Evolutionary conservation across 2,329 filamentous ascomycete species (phyloP).

Genomic region (Beauveria australis): DNA sequence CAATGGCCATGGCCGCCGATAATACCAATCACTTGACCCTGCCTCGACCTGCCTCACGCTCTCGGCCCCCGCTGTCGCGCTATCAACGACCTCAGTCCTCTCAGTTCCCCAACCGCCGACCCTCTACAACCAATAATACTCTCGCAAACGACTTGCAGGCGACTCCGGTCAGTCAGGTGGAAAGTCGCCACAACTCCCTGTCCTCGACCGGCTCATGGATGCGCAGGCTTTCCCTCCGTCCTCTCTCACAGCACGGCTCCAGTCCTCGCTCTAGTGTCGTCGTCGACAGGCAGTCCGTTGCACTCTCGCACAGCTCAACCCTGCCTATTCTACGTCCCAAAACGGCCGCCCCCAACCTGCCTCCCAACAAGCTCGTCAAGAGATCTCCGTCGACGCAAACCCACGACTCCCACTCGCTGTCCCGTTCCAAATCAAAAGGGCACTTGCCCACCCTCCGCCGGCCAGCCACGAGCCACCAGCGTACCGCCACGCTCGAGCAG

Average conservation of each 20-base stretch:
- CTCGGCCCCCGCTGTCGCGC: slow-evolving; percentile 29
- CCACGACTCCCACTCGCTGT: slow-evolving; percentile 32
- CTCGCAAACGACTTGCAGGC: not conserved
- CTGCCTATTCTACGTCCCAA: slow-evolving; percentile 49
- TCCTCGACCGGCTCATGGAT: slow-evolving; percentile 65
- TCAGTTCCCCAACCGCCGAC: slow-evolving; percentile 22
- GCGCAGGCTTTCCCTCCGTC: slow-evolving; percentile 58
- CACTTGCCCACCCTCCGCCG: slow-evolving; percentile 60
- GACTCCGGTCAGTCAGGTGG: slow-evolving; percentile 16
- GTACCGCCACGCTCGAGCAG: slow-evolving; percentile 61
- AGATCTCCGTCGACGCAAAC: slow-evolving; percentile 51
- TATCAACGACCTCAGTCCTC: slow-evolving; percentile 29
- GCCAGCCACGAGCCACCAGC: slow-evolving; percentile 72
- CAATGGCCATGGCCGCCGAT: not conserved
- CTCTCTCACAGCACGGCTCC: slow-evolving; percentile 55
- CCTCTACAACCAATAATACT: not conserved
- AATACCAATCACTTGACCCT: slow-evolving; percentile 12
- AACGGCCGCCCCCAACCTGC: slow-evolving; percentile 34
- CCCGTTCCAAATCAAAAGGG: slow-evolving; percentile 39
- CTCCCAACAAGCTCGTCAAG: slow-evolving; percentile 73
- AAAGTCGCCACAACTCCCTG: slow-evolving; percentile 45
- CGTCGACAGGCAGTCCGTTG: slow-evolving; percentile 57
- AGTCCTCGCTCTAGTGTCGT: slow-evolving; percentile 57
- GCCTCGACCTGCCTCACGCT: slow-evolving; percentile 23
- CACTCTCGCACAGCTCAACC: slow-evolving; percentile 58